Percentiles rank a stretch among this genome's conserved stretches.
phyloP scores from a whole-genome alignment of 768 basidiomycete species.

The Trametes coccinea region DNA sequence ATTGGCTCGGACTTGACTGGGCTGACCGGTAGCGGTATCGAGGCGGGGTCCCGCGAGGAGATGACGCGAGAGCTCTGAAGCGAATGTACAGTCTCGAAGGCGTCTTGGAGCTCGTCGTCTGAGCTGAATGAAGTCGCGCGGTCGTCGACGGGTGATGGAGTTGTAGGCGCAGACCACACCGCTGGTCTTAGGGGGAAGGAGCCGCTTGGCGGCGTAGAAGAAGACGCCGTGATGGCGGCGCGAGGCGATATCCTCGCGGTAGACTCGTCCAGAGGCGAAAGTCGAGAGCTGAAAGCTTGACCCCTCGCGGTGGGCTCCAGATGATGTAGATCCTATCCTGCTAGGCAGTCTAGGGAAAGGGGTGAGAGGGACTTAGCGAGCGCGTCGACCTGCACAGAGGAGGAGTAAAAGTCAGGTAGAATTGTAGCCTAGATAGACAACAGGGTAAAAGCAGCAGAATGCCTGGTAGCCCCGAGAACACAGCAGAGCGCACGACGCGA shows the following conservation, averaged over 20 bases:
- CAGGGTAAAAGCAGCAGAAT: no score
- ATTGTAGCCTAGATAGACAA: no score
- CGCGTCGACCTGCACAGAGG: not conserved
- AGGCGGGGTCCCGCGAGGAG: not conserved
- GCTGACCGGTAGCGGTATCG: not conserved
- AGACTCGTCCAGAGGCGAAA: not conserved
- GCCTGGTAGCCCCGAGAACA: no score
- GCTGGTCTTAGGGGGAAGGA: not conserved
- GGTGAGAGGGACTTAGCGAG: not conserved
- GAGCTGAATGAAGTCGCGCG: no score
- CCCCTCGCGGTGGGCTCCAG: constrained; percentile 20
- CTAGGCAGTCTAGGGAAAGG: no score
- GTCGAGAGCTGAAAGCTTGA: not conserved
- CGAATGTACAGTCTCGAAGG: no score
- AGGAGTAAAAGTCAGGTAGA: not conserved
- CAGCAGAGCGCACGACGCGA: no score
- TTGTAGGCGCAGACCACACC: not conserved
- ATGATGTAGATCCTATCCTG: no score
- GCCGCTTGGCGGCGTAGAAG: not conserved
- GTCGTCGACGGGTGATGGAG: not conserved
- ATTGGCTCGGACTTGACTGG: not conserved
- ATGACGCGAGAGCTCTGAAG: no score
- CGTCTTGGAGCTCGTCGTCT: not conserved
- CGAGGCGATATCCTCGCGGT: not conserved
- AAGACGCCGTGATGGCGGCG: not conserved